Evolutionary conservation across 1,139 yeast species (phyloP).

Genomic region (Pichia sp.): DNA sequence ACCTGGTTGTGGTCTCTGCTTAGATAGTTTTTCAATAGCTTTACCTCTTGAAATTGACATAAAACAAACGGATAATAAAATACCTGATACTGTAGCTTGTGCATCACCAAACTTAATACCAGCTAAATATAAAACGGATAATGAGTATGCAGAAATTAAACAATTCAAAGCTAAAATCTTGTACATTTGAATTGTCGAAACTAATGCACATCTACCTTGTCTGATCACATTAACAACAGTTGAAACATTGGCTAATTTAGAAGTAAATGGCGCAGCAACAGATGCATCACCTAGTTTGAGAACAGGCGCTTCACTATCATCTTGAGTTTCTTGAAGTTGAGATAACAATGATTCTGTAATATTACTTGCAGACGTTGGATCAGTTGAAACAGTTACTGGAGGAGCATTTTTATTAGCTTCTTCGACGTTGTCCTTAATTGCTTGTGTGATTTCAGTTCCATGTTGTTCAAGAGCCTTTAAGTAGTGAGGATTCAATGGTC

Average conservation of each 20-base stretch:
- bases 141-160: slow-evolving; percentile 91
- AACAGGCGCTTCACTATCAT: slow-evolving; percentile 83
- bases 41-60: slow-evolving; percentile 91
- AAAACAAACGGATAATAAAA: slow-evolving; percentile 89
- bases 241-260: slow-evolving; percentile 85
- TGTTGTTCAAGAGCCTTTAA: slow-evolving; percentile 77
- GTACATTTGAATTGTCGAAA: slow-evolving; percentile 97
- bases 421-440: slow-evolving; percentile 55
- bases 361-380: slow-evolving; percentile 14
- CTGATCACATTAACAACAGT: slow-evolving; percentile 92
- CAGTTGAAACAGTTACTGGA: slow-evolving; percentile 14
- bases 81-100: slow-evolving; percentile 90
- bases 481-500: slow-evolving; percentile 84
- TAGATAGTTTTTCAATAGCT: slow-evolving; percentile 82
- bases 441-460: slow-evolving; percentile 67
- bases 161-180: slow-evolving; percentile 95
- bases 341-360: slow-evolving; percentile 60
- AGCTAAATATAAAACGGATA: slow-evolving; percentile 88
- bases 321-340: slow-evolving; percentile 52
- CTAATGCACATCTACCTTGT: slow-evolving; percentile 98
- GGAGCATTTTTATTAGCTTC: slow-evolving; percentile 38
- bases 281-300: slow-evolving; percentile 97
- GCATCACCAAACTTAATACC: slow-evolving; percentile 98
- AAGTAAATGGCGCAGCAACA: slow-evolving; percentile 98
- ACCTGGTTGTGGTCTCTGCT: slow-evolving; percentile 96